These are phyloP conservation scores for Lolium multiflorum DNA, from an alignment of 176 grass and related monocot species.

Conservation along the genomic window DNA sequence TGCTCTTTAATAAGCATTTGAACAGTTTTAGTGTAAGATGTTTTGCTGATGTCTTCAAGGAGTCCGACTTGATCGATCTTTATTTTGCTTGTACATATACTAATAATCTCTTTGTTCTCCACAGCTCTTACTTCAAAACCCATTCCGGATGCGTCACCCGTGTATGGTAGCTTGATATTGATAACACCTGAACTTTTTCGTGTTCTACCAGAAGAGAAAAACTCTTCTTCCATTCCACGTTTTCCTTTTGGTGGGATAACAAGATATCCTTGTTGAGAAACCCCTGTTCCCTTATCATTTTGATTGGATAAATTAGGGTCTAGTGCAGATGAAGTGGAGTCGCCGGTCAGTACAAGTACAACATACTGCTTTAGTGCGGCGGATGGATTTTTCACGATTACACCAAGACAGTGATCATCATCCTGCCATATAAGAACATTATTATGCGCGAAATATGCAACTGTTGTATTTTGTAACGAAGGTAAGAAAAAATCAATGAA, in stretches of 20 bases:
- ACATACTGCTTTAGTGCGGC: slow-evolving; percentile 64
- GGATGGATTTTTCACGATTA: slow-evolving; percentile 80
- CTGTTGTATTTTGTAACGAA: slow-evolving; percentile 18
- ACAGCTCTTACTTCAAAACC: slow-evolving; percentile 83
- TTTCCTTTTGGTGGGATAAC: slow-evolving; percentile 86
- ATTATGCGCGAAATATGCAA: slow-evolving; percentile 33
- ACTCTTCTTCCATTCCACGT: slow-evolving; percentile 86
- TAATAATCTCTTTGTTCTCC: slow-evolving; percentile 80
- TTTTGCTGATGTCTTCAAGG: slow-evolving; percentile 75
- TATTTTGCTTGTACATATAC: slow-evolving; percentile 87
- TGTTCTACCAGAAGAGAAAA: slow-evolving; percentile 69
- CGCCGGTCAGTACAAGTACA: slow-evolving; percentile 75
- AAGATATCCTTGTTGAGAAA: slow-evolving; percentile 75
- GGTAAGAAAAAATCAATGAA: background rate
- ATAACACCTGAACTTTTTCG: slow-evolving; percentile 76
- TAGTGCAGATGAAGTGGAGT: slow-evolving; percentile 62
- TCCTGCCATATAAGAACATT: slow-evolving; percentile 60
- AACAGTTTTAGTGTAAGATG: slow-evolving; percentile 77
- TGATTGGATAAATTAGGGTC: slow-evolving; percentile 40
- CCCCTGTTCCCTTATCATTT: slow-evolving; percentile 58
- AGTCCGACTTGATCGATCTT: slow-evolving; percentile 95
- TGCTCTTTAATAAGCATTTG: slow-evolving; percentile 76
- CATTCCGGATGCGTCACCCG: slow-evolving; percentile 65
- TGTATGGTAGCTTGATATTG: slow-evolving; percentile 77
- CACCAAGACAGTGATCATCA: slow-evolving; percentile 91